Evolutionary conservation across 306 rosid species (phyloP).

Genomic region (Cucurbita argyrosperma): DNA sequence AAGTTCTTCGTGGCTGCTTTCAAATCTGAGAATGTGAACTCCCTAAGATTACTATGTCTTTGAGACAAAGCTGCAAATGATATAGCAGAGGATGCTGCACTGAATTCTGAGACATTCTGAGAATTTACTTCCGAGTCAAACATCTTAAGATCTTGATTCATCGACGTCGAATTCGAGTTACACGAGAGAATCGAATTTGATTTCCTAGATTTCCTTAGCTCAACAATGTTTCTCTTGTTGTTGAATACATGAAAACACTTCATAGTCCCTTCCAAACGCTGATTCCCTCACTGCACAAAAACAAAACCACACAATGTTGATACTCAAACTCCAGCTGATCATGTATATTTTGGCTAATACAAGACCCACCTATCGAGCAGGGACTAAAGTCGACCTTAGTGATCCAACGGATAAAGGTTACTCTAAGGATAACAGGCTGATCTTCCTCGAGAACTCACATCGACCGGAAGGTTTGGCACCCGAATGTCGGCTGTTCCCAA

Average conservation of each 20-base stretch:
- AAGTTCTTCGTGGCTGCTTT: slow-evolving; percentile 46
- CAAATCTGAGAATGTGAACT: slow-evolving; percentile 40
- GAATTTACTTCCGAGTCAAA: slow-evolving; percentile 32
- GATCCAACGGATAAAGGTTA: no score
- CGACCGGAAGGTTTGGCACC: no score
- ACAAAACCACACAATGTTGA: background rate
- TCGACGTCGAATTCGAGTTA: slow-evolving; percentile 21
- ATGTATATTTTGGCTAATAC: background rate
- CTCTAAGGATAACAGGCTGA: no score
- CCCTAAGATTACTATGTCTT: slow-evolving; percentile 32
- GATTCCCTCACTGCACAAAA: slow-evolving; percentile 14
- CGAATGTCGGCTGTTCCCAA: no score
- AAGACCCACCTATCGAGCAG: no score
- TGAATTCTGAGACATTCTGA: slow-evolving; percentile 32
- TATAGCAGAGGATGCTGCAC: slow-evolving; percentile 28
- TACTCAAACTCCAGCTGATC: background rate
- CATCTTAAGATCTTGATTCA: slow-evolving; percentile 25
- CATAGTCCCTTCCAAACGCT: slow-evolving; percentile 18
- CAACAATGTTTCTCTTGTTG: slow-evolving; percentile 12
- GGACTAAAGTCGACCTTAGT: no score
- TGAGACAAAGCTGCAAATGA: slow-evolving; percentile 41
- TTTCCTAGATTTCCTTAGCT: slow-evolving; percentile 17
- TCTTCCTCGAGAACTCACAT: no score
- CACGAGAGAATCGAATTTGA: slow-evolving; percentile 21
- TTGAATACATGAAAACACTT: slow-evolving; percentile 26